These are phyloP conservation scores for Aureobasidium sp. DNA, from an alignment of 2,329 filamentous ascomycete species.

Conservation along the genomic window DNA sequence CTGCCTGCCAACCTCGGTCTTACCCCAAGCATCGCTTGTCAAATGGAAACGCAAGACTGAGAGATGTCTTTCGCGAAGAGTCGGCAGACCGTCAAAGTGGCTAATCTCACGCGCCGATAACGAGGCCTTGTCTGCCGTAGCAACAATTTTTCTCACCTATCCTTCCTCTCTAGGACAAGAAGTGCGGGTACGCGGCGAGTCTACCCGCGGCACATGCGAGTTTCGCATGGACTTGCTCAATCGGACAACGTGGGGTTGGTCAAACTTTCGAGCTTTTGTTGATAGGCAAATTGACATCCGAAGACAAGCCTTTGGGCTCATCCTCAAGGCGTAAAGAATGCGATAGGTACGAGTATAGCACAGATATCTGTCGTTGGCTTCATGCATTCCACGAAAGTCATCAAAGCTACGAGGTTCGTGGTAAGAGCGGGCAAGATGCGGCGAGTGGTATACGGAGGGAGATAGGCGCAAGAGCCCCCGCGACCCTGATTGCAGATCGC, in stretches of 20 bases:
- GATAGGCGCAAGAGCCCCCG: background rate
- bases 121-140: background rate
- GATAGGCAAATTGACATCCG: background rate
- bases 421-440: background rate
- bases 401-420: too few relatives aligned
- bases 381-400: too few relatives aligned
- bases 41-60: background rate
- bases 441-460: conserved; percentile 3
- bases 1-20: background rate
- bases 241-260: background rate
- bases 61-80: background rate
- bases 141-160: background rate
- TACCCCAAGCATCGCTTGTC: background rate
- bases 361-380: background rate
- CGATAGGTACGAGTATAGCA: background rate
- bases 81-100: background rate
- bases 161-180: background rate
- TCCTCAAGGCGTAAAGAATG: background rate
- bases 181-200: background rate
- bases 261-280: background rate
- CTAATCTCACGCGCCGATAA: background rate
- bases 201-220: background rate
- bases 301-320: too few relatives aligned
- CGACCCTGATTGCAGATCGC: conserved; percentile 4
- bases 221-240: background rate